Evolutionary conservation across 306 rosid genomes (phyloP).

Genomic region (Dalbergia cultrata): DNA sequence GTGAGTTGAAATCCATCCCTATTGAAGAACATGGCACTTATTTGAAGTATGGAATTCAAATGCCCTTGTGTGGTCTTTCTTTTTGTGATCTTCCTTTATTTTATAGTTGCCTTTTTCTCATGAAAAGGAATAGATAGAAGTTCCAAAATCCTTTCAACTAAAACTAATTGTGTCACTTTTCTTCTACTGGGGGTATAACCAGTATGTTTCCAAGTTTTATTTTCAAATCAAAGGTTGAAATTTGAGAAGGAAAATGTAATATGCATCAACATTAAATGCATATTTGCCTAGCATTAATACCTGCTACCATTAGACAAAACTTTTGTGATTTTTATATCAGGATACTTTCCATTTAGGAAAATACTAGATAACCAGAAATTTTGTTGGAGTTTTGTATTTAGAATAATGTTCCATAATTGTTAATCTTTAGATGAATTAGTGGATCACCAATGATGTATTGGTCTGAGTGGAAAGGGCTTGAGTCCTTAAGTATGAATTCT

Average conservation of each 20-base stretch:
- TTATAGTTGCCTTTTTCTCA: background rate
- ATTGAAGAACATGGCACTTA: slow-evolving; percentile 87
- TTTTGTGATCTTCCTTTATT: background rate
- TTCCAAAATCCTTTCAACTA: background rate
- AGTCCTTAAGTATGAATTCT: too few relatives aligned
- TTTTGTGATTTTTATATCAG: slow-evolving; percentile 1
- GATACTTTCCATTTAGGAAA: background rate
- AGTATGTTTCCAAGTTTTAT: slow-evolving; percentile 67
- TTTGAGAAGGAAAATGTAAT: slow-evolving; percentile 36
- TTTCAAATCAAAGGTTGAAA: slow-evolving; percentile 57
- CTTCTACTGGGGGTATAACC: slow-evolving; percentile 64
- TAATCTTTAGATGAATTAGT: too few relatives aligned
- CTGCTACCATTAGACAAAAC: too few relatives aligned
- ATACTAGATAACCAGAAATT: too few relatives aligned
- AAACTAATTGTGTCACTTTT: slow-evolving; percentile 23
- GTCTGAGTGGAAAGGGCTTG: too few relatives aligned
- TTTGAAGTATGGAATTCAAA: slow-evolving; percentile 63
- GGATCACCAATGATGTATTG: too few relatives aligned
- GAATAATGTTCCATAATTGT: too few relatives aligned
- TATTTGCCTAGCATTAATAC: too few relatives aligned
- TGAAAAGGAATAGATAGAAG: background rate
- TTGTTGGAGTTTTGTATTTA: too few relatives aligned
- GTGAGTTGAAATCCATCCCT: slow-evolving; percentile 66
- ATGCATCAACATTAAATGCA: background rate
- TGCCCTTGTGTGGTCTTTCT: slow-evolving; percentile 1